Base-by-base conservation (phyloP, 192 early-diverging fungal species). In the Coemansia sp. region DNA sequence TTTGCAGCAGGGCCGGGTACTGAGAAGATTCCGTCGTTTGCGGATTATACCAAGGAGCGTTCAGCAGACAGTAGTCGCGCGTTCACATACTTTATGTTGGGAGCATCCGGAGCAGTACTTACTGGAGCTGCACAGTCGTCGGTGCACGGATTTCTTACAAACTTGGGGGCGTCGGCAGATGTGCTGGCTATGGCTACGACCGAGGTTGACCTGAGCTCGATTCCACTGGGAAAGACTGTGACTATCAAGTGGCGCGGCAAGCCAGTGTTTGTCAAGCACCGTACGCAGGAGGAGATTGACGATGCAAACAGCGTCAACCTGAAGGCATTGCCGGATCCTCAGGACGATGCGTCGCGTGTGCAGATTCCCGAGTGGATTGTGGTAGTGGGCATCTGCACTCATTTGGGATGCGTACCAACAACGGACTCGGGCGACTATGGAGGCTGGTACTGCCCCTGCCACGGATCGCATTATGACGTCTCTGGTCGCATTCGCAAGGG, bases 381-480 rank as follows among this genome's bases (percentile, higher is more conserved):
- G 49, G 94, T 97, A 87, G 80, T 98, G 49, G 95, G 94, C 71
- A 88, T 87, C 63, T 92, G 86, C 83, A 86, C 89, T 59, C 90
- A 89, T 85, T 82, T 94, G 82, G 96, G 96, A 67, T 98, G 96
- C 84, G 96, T 98, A 57, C 96, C 96, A 60, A 92, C 97, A 66
- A 94, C 94, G 47, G 96, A 98, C 73, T 88, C 96, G 74, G 96
- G 96, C 74, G 96, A 98, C 58, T 98, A 87, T 81, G 92, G 93
- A 73, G 96, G 96, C 69, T 98, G 96, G 96, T 98, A 96, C 89
- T 98, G 96, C 84, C 96, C 96, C 56, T 98, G 96, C 88, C 96
- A 98, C 85, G 96, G 96, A 60, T 98, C 96, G 41, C 96, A 98
- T 77, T 98, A 98, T 79, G 96, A 98, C 78, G 94, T 98, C 67